Evolutionary conservation across 176 grass and related monocot genomes (phyloP).

Genomic region (Oryza nivara): DNA sequence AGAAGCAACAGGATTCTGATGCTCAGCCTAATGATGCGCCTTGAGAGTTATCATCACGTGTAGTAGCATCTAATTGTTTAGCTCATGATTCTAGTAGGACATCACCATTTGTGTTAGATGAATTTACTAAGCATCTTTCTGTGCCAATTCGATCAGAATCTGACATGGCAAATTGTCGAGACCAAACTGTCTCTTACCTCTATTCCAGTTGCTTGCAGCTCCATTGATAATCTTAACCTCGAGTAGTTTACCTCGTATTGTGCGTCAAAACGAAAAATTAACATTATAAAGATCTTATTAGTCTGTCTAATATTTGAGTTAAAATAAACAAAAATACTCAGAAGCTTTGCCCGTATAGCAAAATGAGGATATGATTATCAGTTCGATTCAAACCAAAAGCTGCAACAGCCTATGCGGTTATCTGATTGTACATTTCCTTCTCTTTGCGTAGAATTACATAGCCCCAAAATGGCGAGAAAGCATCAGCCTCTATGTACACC

Average conservation of each 20-base stretch:
- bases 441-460: conserved; percentile 1
- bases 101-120: conserved; percentile 20
- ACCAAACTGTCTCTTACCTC: background rate
- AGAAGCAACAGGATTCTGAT: conserved; percentile 43
- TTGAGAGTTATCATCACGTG: background rate
- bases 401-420: background rate
- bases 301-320: background rate
- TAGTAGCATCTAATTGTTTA: conserved; percentile 19
- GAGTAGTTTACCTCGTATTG: background rate
- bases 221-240: background rate
- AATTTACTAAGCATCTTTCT: background rate
- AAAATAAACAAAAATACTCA: background rate
- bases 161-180: conserved; percentile 12
- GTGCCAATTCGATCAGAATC: background rate
- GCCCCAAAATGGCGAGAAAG: conserved; percentile 55
- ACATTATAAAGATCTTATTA: background rate
- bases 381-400: background rate
- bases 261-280: background rate
- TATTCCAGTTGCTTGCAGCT: background rate
- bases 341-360: background rate
- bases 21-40: conserved; percentile 24
- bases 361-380: background rate
- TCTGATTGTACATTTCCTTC: conserved; percentile 17
- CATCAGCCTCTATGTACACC: conserved; percentile 38
- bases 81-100: conserved; percentile 24